Base-by-base conservation (phyloP, 225 moss, liverwort and hornwort genomes). In the Thuidium tamariscinum region DNA sequence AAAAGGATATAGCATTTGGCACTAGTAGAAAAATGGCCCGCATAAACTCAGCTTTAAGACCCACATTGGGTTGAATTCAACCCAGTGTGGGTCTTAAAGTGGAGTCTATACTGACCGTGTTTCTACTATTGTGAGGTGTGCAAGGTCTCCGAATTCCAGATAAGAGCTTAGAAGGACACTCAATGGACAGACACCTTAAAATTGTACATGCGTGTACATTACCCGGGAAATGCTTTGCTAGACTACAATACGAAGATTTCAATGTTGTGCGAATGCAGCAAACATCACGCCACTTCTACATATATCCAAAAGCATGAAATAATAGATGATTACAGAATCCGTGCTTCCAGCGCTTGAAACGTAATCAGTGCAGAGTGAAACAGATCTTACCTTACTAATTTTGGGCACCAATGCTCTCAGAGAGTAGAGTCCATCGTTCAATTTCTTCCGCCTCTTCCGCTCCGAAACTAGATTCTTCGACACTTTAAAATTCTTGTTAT, bases 391-490 rank as follows among this genome's bases (percentile, higher is more conserved):
- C 91, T 93, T 93, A 42, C 93, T 93, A 16, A 93, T 93, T 86
- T 90, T 93, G 62, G 93, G 93, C 21, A 93, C 93, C 74, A 92
- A 81, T 23, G 93, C 90, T 71, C 93, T 89, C 17, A 93, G 84
- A 49, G 85, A 83, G 70, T 92, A 92, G 67, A 93, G 92, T n/a
- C 93, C 92, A 61, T 93, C 90, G 63, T 93, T 93, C 32, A 92
- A 84, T 78, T 93, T 93, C 90, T 93, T 93, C 80, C 93, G 76
- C 61, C 93, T 88, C 89, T 92, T 92, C 76, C 93, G 89, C 82
- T 93, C 93, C 12, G 93, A 93, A 26, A 92, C 90, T 22, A 92
- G 73, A 82, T 93, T 93, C 57, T 93, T 92, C 25, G 92, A 93
- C 56, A 83, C 89, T 16, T 75, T 77, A 21, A 51, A 56, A 88